Evolutionary conservation across 2,329 filamentous ascomycete species (phyloP), one percentile per base, ranked within the genome.

Genomic region (Hymenoscyphus infarciens): DNA sequence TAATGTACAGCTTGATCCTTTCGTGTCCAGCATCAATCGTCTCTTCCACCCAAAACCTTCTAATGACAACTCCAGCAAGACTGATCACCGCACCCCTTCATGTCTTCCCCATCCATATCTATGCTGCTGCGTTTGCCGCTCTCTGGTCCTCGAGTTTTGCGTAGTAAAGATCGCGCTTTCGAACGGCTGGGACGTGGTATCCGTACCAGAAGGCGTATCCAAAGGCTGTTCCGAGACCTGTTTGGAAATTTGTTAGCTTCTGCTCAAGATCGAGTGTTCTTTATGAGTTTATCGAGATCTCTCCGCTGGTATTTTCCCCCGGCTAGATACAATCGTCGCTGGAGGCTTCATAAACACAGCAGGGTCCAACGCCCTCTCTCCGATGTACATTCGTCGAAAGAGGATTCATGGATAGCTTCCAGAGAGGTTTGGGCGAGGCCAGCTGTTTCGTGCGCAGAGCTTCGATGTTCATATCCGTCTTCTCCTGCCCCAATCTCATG

Each of bases 201-300:
- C 77, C 78, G 73, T 74, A 73, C 82, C 82, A 85, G 76, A 78
- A 85, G 70, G 76, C 75, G 73, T 83, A 84, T 72, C 82, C 82
- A 68, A 75, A 73, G 62, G 81, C 74, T 65, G 78, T 75, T 71
- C 82, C 82, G 74, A 85, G 80, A 76, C 82, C 82, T 85, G 49
- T 56, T 52, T 7, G 38, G 22, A 13, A 55, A 3, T n/a, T n/a
- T 19, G 38, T 59, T 31, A 59, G 39, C 39, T 31, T 59, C 15
- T 29, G 2, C 22, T n/a, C 19, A 22, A 49, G 8, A 8, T 11
- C n/a, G 8, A 5, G 25, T 49, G 3, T 49, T 13, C 42, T 5
- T 8, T 49, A 3, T 22, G n/a, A 49, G 7, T 8, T 2, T 49
- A 15, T 22, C n/a, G n/a, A 11, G 19, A 49, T 49, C 19, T 11